Evolutionary conservation across 176 grass and related monocot species (phyloP), one percentile per base, ranked within the genome.

Genomic region (Oryza australiensis): DNA sequence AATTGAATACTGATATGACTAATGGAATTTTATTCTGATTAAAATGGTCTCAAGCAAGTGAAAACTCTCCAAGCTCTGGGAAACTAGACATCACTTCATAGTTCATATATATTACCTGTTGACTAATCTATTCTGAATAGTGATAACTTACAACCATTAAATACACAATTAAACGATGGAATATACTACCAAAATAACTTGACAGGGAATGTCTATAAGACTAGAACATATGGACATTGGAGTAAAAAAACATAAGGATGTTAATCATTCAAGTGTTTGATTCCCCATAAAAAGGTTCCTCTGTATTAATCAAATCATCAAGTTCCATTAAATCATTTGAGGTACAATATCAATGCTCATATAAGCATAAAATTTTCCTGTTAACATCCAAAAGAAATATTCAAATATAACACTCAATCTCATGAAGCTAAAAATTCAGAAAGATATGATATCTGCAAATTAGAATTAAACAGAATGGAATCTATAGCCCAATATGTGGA

Each of bases 171-270:
- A 55, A 55, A 46, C 26, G 29, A 14, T 3, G 12, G 4, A 68
- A 48, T 64, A 29, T 29, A 66, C 20, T 38, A 57, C 9, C 46
- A 83, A 71, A 83, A 29, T 26, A 78, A 4, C 20, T 83, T 78
- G 65, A 3, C 38, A 57, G 26, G 22, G 9, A 16, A 79, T 83
- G 66, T 59, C 20, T 62, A 29, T 26, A 75, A 5, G 24, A 64
- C 32, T 27, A 40, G 27, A 69, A 5, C 24, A 64, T 20, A 64
- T 20, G 18, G 14, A 40, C 68, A 73, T 37, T 12, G 6, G 60
- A 62, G 40, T 24, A 18, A 29, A 73, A 27, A 37, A 55, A 12
- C 13, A 34, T 26, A 65, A 57, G 10, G 43, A 26, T 59, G 16
- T 26, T 45, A 62, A 73, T 27, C 5, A 48, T 60, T 62, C 14